Percentiles rank a stretch among this genome's conserved stretches.
Evolutionary conservation across 1,284 basidiomycete species (phyloP).

Genomic region (Ganoderma leucocontextum): DNA sequence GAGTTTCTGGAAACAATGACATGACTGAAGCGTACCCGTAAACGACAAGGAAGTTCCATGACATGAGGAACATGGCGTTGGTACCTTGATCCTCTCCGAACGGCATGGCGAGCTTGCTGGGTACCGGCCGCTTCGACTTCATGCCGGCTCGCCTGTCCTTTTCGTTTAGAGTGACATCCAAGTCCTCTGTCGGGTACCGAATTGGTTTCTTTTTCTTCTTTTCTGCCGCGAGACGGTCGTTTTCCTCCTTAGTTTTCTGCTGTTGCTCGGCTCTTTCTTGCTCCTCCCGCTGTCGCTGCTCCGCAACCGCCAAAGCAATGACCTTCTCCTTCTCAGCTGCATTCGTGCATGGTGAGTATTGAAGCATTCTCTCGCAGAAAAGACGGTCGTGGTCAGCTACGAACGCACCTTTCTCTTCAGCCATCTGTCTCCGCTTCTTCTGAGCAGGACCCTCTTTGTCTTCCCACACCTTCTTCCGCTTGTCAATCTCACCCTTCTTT

Average conservation of each 20-base stretch:
- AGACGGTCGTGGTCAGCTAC: too few relatives aligned
- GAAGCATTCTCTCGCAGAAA: background rate
- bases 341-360: constrained; percentile 11
- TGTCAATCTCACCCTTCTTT: constrained; percentile 89
- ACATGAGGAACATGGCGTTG: constrained; percentile 88
- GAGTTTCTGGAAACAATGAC: constrained; percentile 1
- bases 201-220: constrained; percentile 91
- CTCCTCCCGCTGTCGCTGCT: constrained; percentile 73
- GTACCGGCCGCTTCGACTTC: constrained; percentile 73
- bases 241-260: constrained; percentile 73
- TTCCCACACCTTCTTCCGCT: constrained; percentile 88
- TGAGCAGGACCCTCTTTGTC: constrained; percentile 80
- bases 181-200: constrained; percentile 86
- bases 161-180: constrained; percentile 79
- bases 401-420: constrained; percentile 73
- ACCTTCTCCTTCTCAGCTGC: constrained; percentile 43
- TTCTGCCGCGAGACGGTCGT: constrained; percentile 72
- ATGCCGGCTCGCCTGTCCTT: constrained; percentile 82
- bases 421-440: constrained; percentile 84
- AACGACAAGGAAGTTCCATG: constrained; percentile 93
- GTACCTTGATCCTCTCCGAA: constrained; percentile 75
- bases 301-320: constrained; percentile 49
- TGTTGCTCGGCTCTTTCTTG: constrained; percentile 73
- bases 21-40: constrained; percentile 75
- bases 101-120: constrained; percentile 71